A percentile compares a stretch with the other conserved stretches of the same genome.
Evolutionary conservation across 129 eudicot genomes (phyloP).

Genomic region (Erigeron canadensis): DNA sequence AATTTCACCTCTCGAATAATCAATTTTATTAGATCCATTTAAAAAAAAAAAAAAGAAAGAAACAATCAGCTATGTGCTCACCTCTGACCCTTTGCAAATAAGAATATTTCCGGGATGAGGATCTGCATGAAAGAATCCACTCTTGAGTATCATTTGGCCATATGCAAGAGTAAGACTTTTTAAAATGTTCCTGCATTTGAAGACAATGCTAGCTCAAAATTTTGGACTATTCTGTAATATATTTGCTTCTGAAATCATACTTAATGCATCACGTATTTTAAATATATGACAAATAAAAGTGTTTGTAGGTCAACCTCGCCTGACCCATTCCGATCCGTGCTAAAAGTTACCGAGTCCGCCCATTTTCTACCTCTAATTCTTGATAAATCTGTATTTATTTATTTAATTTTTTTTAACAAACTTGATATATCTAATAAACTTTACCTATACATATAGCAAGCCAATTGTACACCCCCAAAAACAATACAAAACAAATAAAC

Average conservation of each 20-base stretch:
- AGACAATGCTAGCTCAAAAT: slow-evolving; percentile 3
- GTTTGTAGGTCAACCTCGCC: not conserved
- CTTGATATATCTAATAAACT: not conserved
- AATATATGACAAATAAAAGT: not conserved
- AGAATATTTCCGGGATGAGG: slow-evolving; percentile 98
- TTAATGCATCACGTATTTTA: too few species aligned
- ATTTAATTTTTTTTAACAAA: too few species aligned
- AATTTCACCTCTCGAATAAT: not conserved
- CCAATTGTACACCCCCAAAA: too few species aligned
- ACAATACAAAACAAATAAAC: too few species aligned
- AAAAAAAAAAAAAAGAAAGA: not conserved
- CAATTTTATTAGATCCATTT: not conserved
- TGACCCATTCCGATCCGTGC: not conserved
- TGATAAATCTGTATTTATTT: not conserved
- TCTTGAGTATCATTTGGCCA: slow-evolving; percentile 96
- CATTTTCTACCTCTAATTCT: not conserved
- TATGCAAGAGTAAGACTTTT: slow-evolving; percentile 86
- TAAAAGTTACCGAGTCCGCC: not conserved
- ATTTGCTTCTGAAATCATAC: too few species aligned
- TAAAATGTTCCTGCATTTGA: slow-evolving; percentile 69
- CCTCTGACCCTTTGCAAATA: slow-evolving; percentile 89
- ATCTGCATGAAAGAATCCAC: slow-evolving; percentile 98
- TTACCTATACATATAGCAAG: not conserved
- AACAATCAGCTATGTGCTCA: slow-evolving; percentile 19
- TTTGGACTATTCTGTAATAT: not conserved